These are phyloP conservation scores for Calonectria ilicicola DNA, from an alignment of 2,329 filamentous ascomycete species.

Conservation along the genomic window DNA sequence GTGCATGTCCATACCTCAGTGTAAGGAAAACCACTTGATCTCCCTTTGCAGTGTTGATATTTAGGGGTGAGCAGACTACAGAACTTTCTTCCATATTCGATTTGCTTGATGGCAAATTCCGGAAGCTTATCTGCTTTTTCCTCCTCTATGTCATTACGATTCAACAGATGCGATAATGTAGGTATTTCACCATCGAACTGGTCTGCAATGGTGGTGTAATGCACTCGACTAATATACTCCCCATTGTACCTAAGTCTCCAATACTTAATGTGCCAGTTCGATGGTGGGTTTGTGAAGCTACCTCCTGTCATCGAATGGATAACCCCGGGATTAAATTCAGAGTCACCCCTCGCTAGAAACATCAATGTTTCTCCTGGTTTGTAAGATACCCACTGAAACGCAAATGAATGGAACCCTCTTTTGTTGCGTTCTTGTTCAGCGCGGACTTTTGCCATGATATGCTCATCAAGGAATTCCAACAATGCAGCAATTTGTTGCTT, in stretches of 20 bases:
- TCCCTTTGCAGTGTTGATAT: not conserved
- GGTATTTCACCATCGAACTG: not conserved
- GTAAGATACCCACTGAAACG: not conserved
- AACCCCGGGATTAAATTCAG: not conserved
- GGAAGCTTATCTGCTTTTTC: not conserved
- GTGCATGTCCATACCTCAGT: not conserved
- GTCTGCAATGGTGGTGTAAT: no score
- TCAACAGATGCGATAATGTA: fast-evolving
- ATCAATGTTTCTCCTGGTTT: not conserved
- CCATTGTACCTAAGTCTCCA: not conserved
- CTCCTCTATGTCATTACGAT: not conserved
- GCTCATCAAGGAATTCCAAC: not conserved
- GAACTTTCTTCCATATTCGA: not conserved
- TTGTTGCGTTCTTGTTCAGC: not conserved
- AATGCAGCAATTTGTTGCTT: not conserved
- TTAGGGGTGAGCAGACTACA: not conserved
- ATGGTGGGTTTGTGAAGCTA: not conserved
- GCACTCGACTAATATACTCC: not conserved
- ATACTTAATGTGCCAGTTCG: not conserved
- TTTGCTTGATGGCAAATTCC: not conserved
- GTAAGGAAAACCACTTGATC: not conserved
- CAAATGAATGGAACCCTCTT: not conserved
- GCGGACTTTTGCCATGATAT: not conserved
- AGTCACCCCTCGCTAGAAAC: fast-evolving
- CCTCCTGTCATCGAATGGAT: not conserved